Evolutionary conservation across 2,329 filamentous ascomycete genomes (phyloP), one percentile per base, ranked within the genome.

Genomic region (Grosmannia clavigera): DNA sequence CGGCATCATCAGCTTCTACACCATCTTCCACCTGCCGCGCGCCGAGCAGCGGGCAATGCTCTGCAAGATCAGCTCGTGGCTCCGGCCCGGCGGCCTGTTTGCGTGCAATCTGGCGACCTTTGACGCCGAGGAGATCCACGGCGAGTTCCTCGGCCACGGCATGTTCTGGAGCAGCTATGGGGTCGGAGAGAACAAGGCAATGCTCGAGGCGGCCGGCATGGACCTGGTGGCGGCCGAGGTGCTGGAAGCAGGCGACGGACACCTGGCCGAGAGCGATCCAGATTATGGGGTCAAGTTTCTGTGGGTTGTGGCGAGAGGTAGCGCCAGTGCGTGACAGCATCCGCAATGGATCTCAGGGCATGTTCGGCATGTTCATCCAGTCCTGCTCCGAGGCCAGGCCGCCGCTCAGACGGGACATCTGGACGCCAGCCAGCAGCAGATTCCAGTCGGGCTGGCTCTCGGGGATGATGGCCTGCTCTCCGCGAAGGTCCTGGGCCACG

Each of bases 401-500:
- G n/a, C 19, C 29, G n/a, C 29, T 22, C 19, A 50, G 27, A n/a
- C 29, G 31, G 14, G 31, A 11, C 40, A 38, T 40, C 12, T 53
- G 31, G 4, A 52, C 48, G 9, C 57, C 48, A 2, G 57, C 31
- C 31, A 58, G 31, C 33, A 58, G 48, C n/a, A 53, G 9, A 19
- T 58, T 58, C 57, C 57, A 58, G 57, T 58, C 57, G 3, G 57
- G 48, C 14, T 53, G 46, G 35, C 25, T 53, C 5, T 58, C 57
- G 2, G 57, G 57, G 19, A 58, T 22, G 9, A 58, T 48, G 22
- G 57, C 57, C 33, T 58, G 57, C 22, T 58, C 57, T 25, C 57
- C 57, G 12, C 57, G 48, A 11, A 58, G 57, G 7, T 58, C 50
- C 48, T 58, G 57, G 22, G 57, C 33, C 5, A 58, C 48, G 27